These are phyloP conservation scores for Botrytis medusae DNA, from an alignment of 2,329 filamentous ascomycete genomes.

Conservation along the genomic window DNA sequence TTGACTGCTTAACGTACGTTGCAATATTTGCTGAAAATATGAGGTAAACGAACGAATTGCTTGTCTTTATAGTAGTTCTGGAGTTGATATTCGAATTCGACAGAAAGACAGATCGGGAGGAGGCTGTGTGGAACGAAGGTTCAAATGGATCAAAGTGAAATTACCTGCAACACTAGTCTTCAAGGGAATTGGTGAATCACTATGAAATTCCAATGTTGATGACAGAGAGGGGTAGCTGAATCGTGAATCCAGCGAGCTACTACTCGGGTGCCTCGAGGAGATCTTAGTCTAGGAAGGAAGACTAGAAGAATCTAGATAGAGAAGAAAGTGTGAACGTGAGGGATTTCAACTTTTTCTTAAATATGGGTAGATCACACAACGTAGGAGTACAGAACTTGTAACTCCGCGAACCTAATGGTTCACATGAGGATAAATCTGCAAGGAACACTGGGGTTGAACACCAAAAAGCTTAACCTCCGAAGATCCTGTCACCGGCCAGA, in stretches of 20 bases:
- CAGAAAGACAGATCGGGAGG: background rate
- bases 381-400: background rate
- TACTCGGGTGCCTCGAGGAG: background rate
- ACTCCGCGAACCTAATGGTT: constrained; percentile 5
- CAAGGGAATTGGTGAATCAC: background rate
- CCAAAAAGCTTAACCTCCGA: constrained; percentile 20
- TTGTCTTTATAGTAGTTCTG: background rate
- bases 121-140: background rate
- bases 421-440: constrained; percentile 19
- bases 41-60: background rate
- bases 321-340: background rate
- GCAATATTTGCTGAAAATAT: background rate
- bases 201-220: background rate
- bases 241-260: background rate
- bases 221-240: constrained; percentile 1
- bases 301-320: background rate
- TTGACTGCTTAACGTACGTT: background rate
- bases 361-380: background rate
- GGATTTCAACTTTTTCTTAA: background rate
- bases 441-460: constrained; percentile 14
- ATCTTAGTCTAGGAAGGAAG: background rate
- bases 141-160: background rate
- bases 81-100: background rate
- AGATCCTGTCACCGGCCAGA: constrained; percentile 19
- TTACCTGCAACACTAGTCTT: background rate